Evolutionary conservation across 768 basidiomycete species (phyloP), one percentile per base, ranked within the genome.

Genomic region (Terana coerulea): DNA sequence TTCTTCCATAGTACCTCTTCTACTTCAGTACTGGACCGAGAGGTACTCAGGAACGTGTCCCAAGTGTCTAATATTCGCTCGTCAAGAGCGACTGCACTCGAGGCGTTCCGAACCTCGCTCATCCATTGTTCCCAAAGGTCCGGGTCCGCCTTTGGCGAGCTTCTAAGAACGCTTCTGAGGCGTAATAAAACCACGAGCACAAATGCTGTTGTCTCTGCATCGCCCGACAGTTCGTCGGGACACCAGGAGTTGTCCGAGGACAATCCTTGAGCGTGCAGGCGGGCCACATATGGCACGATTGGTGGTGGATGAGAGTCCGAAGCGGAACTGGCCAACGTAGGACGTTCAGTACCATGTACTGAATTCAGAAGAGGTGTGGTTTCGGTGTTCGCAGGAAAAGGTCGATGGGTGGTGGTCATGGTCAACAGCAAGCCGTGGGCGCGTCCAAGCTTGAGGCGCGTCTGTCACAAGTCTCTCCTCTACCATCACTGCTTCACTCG

Each of bases 1-100:
- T 61, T 51, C 5, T 68, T 66, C 81, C 81, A 83, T 24, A 84
- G 61, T 12, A 75, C 67, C 4, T 69, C 68, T 44, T 79, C 70
- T 15, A 83, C 66, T 47, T 81, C 75, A 21, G 58, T 60, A 8
- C 67, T 54, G 21, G 63, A 68, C 15, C 73, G 72, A 46, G 71
- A 69, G 17, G 68, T 70, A 14, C 63, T 55, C 9, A 82, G 64
- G 58, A 77, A 82, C 14, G 61, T 50, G 5, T 60, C 56, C 79
- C 79, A 81, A 2, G 73, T 48, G 7, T 59, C 57, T 3, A 58
- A 35, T 17, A 75, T 59, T 29, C 64, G 65, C 8, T 59, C 57
- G 36, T 78, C 73, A 3, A 76, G 55, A 5, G 64, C 57, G 11
- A 67, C 47, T 2, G 68, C 49, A 21, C 69, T 64, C 19, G 57